A percentile compares a stretch with the other conserved stretches of the same genome.
Evolutionary conservation across 2,329 filamentous ascomycete genomes (phyloP).

Genomic region (Ascochyta fabae): DNA sequence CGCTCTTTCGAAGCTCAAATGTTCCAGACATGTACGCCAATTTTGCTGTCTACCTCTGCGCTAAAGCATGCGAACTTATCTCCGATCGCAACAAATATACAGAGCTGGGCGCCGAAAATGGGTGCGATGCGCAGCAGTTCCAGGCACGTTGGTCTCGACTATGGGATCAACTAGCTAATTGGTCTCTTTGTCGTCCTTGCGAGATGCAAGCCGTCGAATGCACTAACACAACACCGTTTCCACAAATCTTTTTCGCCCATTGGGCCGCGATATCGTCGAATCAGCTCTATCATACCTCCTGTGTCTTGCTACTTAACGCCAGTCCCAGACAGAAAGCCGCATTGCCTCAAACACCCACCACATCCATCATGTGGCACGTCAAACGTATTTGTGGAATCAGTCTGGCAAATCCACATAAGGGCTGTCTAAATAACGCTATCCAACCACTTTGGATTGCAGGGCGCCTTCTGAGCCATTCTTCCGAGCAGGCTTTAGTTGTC

Average conservation of each 20-base stretch:
- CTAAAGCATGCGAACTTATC: slow-evolving; percentile 57
- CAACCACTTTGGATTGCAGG: slow-evolving; percentile 66
- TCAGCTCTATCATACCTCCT: slow-evolving; percentile 64
- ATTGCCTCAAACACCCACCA: slow-evolving; percentile 36
- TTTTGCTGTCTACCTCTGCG: slow-evolving; percentile 58
- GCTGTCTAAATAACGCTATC: slow-evolving; percentile 64
- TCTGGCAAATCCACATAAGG: slow-evolving; percentile 61
- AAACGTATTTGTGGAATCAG: slow-evolving; percentile 64
- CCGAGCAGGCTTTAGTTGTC: slow-evolving; percentile 49
- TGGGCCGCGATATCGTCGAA: slow-evolving; percentile 64
- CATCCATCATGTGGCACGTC: slow-evolving; percentile 62
- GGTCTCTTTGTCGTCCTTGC: slow-evolving; percentile 55
- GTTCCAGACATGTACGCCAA: slow-evolving; percentile 59
- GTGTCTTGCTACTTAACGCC: slow-evolving; percentile 58
- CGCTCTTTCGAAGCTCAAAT: slow-evolving; percentile 44
- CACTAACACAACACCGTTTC: slow-evolving; percentile 56
- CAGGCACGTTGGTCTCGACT: slow-evolving; percentile 55
- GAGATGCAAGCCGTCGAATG: slow-evolving; percentile 57
- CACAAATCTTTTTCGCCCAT: slow-evolving; percentile 60
- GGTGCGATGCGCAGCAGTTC: slow-evolving; percentile 52
- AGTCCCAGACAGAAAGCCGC: slow-evolving; percentile 46
- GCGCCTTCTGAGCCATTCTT: slow-evolving; percentile 59
- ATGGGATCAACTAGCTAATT: slow-evolving; percentile 59
- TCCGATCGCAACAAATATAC: slow-evolving; percentile 57
- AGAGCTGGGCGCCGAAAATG: slow-evolving; percentile 57